Base-by-base conservation (phyloP, 306 rosid genomes). In the Vachellia collinsii region DNA sequence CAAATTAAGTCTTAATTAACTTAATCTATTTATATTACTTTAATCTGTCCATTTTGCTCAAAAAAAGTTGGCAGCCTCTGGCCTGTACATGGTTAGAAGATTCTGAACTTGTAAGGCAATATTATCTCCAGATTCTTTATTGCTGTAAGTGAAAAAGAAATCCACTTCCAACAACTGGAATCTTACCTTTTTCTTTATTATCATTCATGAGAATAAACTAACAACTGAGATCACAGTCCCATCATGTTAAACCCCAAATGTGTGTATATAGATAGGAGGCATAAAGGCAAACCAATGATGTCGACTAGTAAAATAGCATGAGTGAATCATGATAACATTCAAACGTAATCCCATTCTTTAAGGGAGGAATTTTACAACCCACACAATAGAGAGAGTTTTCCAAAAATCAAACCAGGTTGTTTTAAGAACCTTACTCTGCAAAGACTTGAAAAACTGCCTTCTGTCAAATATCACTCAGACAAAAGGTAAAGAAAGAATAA, bases 51-150 rank as follows among this genome's bases (percentile, higher is more conserved):
- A 29, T 29, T 29, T 29, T 29, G 34, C 34, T 70, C 17, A 22
- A 73, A 76, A 29, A 22, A 73, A 86, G 79, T 68, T 72, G 36
- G 75, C 70, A 58, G 37, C 56, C 67, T 80, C 65, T 25, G 82
- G 62, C 64, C 56, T 74, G 38, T 62, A 47, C 53, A 47, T 42
- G 72, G 47, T 77, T 51, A 22, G 77, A 83, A 78, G 85, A 86
- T 83, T 88, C 84, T 87, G 69, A 64, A 58, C 78, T 86, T 89
- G 81, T 65, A 70, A 41, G 43, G 79, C 83, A 86, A 81, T 83
- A 82, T 77, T 85, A 81, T 72, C 37, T 79, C 67, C 37, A 50
- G 53, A 80, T 51, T 72, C 81, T 81, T 83, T 85, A 70, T 77
- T 79, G 79, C 77, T 66, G 50, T 66, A 8, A 75, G 62, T 41